These are phyloP conservation scores for Xerocomus nothofagi DNA, from an alignment of 1,284 basidiomycete genomes.

Conservation along the genomic window DNA sequence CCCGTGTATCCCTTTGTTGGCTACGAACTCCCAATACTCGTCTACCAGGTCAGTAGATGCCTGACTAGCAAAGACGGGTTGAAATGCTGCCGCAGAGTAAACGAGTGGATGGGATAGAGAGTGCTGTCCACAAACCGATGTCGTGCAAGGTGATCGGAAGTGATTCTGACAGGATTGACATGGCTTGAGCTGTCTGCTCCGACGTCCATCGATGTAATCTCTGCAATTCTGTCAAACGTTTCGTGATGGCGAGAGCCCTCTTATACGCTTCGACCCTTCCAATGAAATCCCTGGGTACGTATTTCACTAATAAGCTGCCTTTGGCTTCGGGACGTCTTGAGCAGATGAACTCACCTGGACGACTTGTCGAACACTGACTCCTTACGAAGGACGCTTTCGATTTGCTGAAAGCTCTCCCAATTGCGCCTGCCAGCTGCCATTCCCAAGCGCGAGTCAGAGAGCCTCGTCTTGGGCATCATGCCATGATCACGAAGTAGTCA, in stretches of 20 bases:
- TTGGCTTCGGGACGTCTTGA: neutral
- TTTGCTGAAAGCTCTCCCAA: constrained; percentile 49
- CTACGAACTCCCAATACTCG: constrained; percentile 50
- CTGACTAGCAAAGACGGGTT: constrained; percentile 65
- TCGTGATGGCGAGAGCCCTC: constrained; percentile 42
- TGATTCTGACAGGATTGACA: constrained; percentile 49
- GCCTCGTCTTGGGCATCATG: neutral
- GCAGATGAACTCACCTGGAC: constrained; percentile 40
- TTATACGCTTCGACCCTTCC: constrained; percentile 27
- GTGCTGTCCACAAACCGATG: constrained; percentile 44
- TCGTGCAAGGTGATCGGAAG: constrained; percentile 57
- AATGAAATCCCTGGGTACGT: constrained; percentile 23
- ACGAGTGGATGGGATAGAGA: neutral
- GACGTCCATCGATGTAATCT: constrained; percentile 53
- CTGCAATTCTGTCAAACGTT: constrained; percentile 57
- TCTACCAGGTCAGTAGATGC: constrained; percentile 50
- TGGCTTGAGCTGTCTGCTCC: constrained; percentile 46
- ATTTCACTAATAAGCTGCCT: neutral
- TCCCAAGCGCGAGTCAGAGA: too few species aligned
- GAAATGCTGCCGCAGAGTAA: constrained; percentile 49
- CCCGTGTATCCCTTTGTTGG: constrained; percentile 62
- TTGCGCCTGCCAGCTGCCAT: constrained; percentile 48
- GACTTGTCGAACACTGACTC: constrained; percentile 70
- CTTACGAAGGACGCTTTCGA: constrained; percentile 50
- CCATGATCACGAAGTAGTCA: constrained; percentile 31